Evolutionary conservation across 306 rosid species (phyloP).

Genomic region (Cucurbita pepo): DNA sequence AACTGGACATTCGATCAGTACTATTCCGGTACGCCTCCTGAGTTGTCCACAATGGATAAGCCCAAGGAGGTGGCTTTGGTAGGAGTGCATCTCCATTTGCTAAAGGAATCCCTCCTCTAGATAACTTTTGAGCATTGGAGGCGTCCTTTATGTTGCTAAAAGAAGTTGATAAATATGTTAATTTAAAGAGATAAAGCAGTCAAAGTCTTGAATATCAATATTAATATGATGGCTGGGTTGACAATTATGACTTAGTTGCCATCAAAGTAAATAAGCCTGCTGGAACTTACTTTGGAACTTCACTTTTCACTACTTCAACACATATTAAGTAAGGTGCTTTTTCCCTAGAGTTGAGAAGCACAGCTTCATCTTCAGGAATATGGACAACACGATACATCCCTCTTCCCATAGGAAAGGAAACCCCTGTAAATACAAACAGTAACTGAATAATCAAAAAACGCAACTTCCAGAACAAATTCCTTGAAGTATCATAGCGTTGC

Average conservation of each 20-base stretch:
- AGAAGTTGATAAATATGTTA: constrained; percentile 9
- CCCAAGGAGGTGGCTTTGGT: constrained; percentile 97
- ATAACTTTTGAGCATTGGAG: constrained; percentile 67
- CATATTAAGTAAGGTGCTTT: constrained; percentile 91
- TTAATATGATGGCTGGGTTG: neutral
- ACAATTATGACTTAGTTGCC: neutral
- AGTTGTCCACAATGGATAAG: constrained; percentile 87
- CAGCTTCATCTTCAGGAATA: constrained; percentile 95
- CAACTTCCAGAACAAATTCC: constrained; percentile 12
- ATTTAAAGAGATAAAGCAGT: neutral
- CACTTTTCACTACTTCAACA: constrained; percentile 79
- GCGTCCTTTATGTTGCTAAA: constrained; percentile 69
- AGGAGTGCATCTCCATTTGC: constrained; percentile 92
- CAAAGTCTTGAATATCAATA: neutral
- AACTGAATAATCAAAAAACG: neutral
- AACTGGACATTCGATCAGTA: constrained; percentile 91
- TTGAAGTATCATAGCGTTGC: neutral
- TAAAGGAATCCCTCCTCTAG: constrained; percentile 92
- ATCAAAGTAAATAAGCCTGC: neutral
- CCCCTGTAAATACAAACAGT: constrained; percentile 33
- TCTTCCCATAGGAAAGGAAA: constrained; percentile 93
- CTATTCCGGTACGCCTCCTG: constrained; percentile 97
- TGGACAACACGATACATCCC: constrained; percentile 89
- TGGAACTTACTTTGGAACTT: constrained; percentile 57
- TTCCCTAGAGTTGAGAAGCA: constrained; percentile 97